These are phyloP conservation scores for Speleostelium caveatum DNA, from an alignment of 78 protist genomes.

Conservation along the genomic window DNA sequence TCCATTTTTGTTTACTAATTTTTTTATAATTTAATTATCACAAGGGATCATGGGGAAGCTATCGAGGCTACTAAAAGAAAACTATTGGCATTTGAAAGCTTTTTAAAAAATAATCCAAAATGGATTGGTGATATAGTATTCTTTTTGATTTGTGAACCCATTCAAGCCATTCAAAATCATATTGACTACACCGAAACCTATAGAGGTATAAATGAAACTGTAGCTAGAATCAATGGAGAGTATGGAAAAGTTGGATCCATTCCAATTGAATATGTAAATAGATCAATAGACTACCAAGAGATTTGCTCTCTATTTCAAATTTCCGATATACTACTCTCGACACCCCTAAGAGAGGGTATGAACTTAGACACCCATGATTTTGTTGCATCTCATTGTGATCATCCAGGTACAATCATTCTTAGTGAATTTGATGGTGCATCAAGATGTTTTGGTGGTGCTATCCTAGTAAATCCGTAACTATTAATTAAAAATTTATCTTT, in stretches of 20 bases:
- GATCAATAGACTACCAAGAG: slow-evolving; percentile 45
- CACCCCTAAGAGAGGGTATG: slow-evolving; percentile 71
- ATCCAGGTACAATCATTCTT: slow-evolving; percentile 35
- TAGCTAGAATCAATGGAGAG: slow-evolving; percentile 78
- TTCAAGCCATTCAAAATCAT: not conserved
- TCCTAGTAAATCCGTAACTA: slow-evolving; percentile 50
- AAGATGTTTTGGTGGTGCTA: slow-evolving; percentile 60
- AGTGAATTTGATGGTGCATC: slow-evolving; percentile 73
- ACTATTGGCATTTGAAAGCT: slow-evolving; percentile 51
- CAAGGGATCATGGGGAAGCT: slow-evolving; percentile 36
- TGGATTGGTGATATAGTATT: slow-evolving; percentile 57
- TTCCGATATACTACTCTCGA: slow-evolving; percentile 30
- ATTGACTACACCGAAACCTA: not conserved
- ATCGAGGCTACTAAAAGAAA: slow-evolving; percentile 61
- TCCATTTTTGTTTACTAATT: not conserved
- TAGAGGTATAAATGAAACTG: slow-evolving; percentile 56
- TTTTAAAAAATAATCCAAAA: slow-evolving; percentile 41
- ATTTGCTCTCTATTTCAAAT: slow-evolving; percentile 28
- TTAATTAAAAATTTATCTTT: not conserved
- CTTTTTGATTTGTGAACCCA: slow-evolving; percentile 55
- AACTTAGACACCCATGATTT: slow-evolving; percentile 59
- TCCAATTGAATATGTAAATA: slow-evolving; percentile 42
- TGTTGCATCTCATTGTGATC: slow-evolving; percentile 20
- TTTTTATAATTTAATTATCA: not conserved
- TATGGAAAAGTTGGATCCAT: slow-evolving; percentile 30